Base-by-base conservation (phyloP, 1,139 yeast species). In the Sugiyamaella paludigena region DNA sequence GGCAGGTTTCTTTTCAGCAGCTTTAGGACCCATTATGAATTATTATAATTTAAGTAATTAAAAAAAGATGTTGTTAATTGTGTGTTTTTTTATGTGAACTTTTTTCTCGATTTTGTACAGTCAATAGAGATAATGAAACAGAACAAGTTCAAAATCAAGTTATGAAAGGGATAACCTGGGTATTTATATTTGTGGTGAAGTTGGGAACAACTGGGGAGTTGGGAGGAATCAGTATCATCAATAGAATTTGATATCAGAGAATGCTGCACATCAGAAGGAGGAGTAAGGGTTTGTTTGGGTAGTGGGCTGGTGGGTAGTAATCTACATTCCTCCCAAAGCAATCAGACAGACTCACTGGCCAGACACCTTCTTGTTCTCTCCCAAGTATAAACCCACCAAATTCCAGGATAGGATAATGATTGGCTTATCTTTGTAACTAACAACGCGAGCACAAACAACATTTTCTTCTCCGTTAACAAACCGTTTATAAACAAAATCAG, bases 1-100 rank as follows among this genome's bases (percentile, higher is more conserved):
- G 61, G 69, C 75, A 62, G 75, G 76, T 57, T 72, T 70, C 81
- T 88, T 87, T 86, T 89, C 88, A 78, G 89, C 96, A 52, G 95
- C 92, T 77, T 87, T 88, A 34, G 96, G 94, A 69, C 96, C 95
- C 98, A 91, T 91, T 79, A 61, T 75, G 61, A 19, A 19, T n/a
- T n/a, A 19, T 19, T 19, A 19, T 19, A 5, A 4, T 19, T 3
- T 19, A 55, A 57, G 53, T 48, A 43, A 13, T 36, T 29, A 16
- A 26, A n/a, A n/a, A n/a, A n/a, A n/a, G n/a, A n/a, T n/a, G n/a
- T n/a, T n/a, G n/a, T 9, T 35, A 30, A 38, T 31, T 34, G n/a
- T 26, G 24, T 35, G 47, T 34, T 36, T 27, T 32, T 49, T 8
- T 16, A 24, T 31, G 61, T 53, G 55, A 60, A 64, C 52, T 56